Evolutionary conservation across 2,329 filamentous ascomycete species (phyloP).

Genomic region (Alternaria ethzedia): DNA sequence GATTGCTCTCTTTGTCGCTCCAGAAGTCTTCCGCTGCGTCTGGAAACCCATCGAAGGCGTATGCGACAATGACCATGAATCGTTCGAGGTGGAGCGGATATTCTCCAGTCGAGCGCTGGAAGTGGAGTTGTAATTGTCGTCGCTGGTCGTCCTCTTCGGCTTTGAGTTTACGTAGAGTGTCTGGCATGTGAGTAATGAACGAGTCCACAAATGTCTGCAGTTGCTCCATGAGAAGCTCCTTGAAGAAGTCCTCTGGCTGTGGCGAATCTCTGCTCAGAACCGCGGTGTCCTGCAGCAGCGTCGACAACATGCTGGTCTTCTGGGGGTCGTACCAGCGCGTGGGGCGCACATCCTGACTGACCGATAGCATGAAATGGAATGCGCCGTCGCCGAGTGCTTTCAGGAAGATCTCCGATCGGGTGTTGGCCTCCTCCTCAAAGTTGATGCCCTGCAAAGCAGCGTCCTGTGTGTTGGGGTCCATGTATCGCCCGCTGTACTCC

Average conservation of each 20-base stretch:
- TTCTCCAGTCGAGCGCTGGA: constrained; percentile 59
- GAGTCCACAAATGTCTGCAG: constrained; percentile 88
- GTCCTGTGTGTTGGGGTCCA: constrained; percentile 70
- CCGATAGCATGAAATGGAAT: constrained; percentile 87
- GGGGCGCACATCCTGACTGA: constrained; percentile 80
- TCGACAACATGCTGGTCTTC: constrained; percentile 79
- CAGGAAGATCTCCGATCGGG: constrained; percentile 74
- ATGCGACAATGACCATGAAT: constrained; percentile 90
- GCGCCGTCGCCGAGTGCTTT: constrained; percentile 85
- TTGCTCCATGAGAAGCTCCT: constrained; percentile 75
- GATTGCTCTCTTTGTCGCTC: constrained; percentile 88
- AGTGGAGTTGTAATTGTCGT: constrained; percentile 53
- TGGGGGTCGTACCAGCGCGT: constrained; percentile 89
- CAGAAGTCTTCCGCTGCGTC: constrained; percentile 90
- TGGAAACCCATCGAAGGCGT: constrained; percentile 83
- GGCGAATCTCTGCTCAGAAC: constrained; percentile 71
- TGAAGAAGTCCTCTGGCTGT: constrained; percentile 74
- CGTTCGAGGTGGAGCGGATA: constrained; percentile 73
- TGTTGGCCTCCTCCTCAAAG: constrained; percentile 69
- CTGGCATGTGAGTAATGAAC: constrained; percentile 94
- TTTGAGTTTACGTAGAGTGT: constrained; percentile 84
- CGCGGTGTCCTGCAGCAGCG: constrained; percentile 81
- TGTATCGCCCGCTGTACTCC: constrained; percentile 89
- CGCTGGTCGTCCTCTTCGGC: constrained; percentile 89
- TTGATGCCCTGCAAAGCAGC: constrained; percentile 61